Conservation (phyloP, 1,284 basidiomycete genomes). For the Marasmius sp. region DNA sequence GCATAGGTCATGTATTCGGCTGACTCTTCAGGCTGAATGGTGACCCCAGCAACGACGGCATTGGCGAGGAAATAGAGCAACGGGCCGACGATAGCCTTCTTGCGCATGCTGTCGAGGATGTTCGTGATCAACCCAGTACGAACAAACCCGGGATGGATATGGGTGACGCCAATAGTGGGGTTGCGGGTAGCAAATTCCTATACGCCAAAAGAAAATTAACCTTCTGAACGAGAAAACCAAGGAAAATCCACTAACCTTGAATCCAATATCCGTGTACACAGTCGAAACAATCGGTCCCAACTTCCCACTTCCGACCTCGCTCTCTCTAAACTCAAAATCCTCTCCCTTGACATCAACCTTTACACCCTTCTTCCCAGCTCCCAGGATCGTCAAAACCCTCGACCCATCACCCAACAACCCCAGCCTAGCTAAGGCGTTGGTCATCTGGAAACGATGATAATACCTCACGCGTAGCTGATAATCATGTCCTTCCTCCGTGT, state of each 20-base stretch:
- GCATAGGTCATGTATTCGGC: constrained; percentile 12
- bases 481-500: constrained; percentile 8
- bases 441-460: constrained; percentile 12
- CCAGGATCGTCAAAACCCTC: constrained; percentile 9
- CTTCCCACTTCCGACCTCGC: constrained; percentile 1
- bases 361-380: background rate
- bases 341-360: constrained; percentile 2
- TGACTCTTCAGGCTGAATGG: constrained; percentile 4
- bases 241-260: constrained; percentile 4
- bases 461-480: constrained; percentile 5
- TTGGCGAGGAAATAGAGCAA: background rate
- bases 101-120: background rate
- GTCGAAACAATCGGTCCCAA: background rate
- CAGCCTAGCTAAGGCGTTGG: constrained; percentile 6
- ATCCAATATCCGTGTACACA: constrained; percentile 10
- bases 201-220: background rate
- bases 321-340: constrained; percentile 9
- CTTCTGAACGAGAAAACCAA: background rate
- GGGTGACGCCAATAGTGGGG: constrained; percentile 11
- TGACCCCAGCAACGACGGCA: constrained; percentile 3
- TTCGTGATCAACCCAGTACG: constrained; percentile 10
- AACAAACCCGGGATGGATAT: constrained; percentile 11
- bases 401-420: background rate
- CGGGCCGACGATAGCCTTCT: background rate
- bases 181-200: constrained; percentile 11